Evolutionary conservation across 1,139 yeast species (phyloP).

Genomic region (Lodderomyces beijingensis): DNA sequence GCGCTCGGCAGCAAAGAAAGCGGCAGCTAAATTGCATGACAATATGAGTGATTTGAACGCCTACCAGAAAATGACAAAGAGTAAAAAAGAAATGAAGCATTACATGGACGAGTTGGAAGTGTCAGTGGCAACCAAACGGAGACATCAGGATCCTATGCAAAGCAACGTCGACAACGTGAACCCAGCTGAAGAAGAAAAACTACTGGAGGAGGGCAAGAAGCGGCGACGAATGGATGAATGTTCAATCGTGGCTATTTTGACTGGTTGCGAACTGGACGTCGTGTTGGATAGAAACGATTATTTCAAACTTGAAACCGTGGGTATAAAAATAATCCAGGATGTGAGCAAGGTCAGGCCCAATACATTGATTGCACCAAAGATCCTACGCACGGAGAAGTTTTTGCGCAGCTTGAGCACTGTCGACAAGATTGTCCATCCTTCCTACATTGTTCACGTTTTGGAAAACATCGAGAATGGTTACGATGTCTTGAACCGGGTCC

Average conservation of each 20-base stretch:
- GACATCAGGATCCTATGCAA: not conserved
- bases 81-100: conserved; percentile 34
- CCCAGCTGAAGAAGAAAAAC: not conserved
- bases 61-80: conserved; percentile 47
- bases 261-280: conserved; percentile 58
- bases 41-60: conserved; percentile 64
- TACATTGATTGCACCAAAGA: conserved; percentile 70
- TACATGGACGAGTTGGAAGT: conserved; percentile 33
- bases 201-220: conserved; percentile 4
- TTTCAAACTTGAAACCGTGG: conserved; percentile 24
- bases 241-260: conserved; percentile 45
- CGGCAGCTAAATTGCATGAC: conserved; percentile 61
- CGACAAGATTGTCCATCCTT: conserved; percentile 42
- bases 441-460: conserved; percentile 41
- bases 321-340: conserved; percentile 39
- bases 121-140: conserved; percentile 11
- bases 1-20: conserved; percentile 60
- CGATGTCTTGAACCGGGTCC: conserved; percentile 16
- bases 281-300: conserved; percentile 32
- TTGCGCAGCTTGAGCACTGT: conserved; percentile 42
- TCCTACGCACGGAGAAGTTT: conserved; percentile 82
- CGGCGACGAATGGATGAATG: conserved; percentile 7
- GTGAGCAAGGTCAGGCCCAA: conserved; percentile 27
- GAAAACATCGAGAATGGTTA: conserved; percentile 11
- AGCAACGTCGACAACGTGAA: conserved; percentile 2